Evolutionary conservation across 768 basidiomycete genomes (phyloP), one percentile per base, ranked within the genome.

Genomic region (Trametes cingulata): DNA sequence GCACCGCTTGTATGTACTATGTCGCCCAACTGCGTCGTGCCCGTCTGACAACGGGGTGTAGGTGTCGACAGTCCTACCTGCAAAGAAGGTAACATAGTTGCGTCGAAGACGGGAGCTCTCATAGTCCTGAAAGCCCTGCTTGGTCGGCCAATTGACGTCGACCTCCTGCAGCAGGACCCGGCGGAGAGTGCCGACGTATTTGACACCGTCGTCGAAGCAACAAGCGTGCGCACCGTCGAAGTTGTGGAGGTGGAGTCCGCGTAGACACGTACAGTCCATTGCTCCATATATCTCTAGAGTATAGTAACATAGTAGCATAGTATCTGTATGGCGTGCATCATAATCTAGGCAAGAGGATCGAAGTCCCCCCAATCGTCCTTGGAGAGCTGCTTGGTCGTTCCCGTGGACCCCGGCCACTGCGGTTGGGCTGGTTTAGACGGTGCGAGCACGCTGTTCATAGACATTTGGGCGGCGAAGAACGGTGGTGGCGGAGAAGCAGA

Each of bases 361-460:
- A 93, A 93, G 70, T 90, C 91, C 22, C 84, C 84, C 88, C 88
- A 91, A 60, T 86, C 85, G 63, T 85, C 81, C 65, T 87, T 88
- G 33, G 84, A 80, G 14, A 80, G 65, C 47, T 77, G 80, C 63
- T 84, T 85, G 15, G 77, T 71, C 6, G 77, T 65, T 9, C 50
- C 46, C 12, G 64, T 29, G 19, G 69, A 62, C 68, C 63, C 71
- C 40, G 71, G 54, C 61, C 83, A 81, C 12, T 80, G 74, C 12
- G 82, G 77, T 61, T 84, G 83, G 27, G 81, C 69, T 29, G 85
- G 85, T 69, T 80, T 85, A 17, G 85, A 85, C 3, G 91, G 91
- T 4, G 82, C 77, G 22, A 92, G 73, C 52, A 91, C 71, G 45
- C 78, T 76, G 25, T 80, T 75, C 76, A 83, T 82, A 5, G 73